Evolutionary conservation across 108 stramenopile species (phyloP), one percentile per base, ranked within the genome.

Genomic region (Nitzschia sp.): DNA sequence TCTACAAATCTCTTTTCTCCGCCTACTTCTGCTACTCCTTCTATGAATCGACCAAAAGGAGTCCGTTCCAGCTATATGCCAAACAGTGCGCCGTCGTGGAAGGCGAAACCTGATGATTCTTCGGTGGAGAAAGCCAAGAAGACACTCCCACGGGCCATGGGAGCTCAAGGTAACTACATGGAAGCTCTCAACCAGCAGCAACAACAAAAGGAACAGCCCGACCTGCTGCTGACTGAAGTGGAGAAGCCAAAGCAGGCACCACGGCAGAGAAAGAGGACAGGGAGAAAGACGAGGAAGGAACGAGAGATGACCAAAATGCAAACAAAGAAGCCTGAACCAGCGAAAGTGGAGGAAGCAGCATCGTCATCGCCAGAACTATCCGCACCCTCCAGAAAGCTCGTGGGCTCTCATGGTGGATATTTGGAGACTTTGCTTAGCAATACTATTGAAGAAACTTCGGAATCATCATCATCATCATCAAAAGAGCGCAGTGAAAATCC

Each of bases 201-300:
- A 13, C 38, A 6, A 41, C 6, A 50, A 50, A 50, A 50, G 38
- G 38, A 41, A 41, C 9, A 41, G 80, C n/a, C n/a, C n/a, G n/a
- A n/a, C n/a, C n/a, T n/a, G n/a, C 75, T 69, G 77, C 32, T 77
- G 70, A 59, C 68, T 76, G 58, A 86, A 86, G 47, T 79, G 76
- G 4, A 77, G 70, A 63, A 66, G 38, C 52, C 52, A 19, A 53
- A 62, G 36, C 9, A n/a, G n/a, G n/a, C n/a, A n/a, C n/a, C n/a
- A n/a, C n/a, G n/a, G n/a, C n/a, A 41, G 13, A 44, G 44, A 35
- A 62, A 32, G 60, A 21, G 21, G 28, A 35, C 38, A 11, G 38
- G 38, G 38, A 6, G 38, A 41, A 41, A 41, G 38, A 41, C 38
- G 13, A 41, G 38, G 13, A 41, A 41, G 13, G 38, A 41, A 41